Base-by-base conservation (phyloP, 164 flowering plant species). In the Cinnamomum chago region DNA sequence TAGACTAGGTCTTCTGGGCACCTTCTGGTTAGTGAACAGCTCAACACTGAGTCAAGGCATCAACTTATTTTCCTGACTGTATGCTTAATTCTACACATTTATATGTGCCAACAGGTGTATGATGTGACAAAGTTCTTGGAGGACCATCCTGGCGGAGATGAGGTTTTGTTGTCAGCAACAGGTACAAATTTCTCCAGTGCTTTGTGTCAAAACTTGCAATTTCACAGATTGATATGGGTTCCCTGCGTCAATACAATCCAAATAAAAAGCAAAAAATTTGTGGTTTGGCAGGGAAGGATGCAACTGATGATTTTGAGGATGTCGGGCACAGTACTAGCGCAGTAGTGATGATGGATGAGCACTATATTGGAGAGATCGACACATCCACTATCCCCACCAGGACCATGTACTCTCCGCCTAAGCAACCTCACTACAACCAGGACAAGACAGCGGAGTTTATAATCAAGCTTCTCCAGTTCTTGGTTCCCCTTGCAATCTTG, bases 221-320 rank as follows among this genome's bases (percentile, higher is more conserved):
- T 15, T 1, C 47, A 15, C 5, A 13, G 47, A 18, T 13, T 10
- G n/a, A 66, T 28, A 15, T 28, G 2, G 22, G 33, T 64, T 64
- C 1, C 28, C 67, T 64, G 25, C 28, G 2, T 64, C 28, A 4
- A 22, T 60, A 35, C 64, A 20, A n/a, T 64, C 14, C 67, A 64
- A 25, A 23, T 64, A 25, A 23, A 23, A 64, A 10, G 67, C 20
- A 18, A 60, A 20, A 25, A 20, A 0, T n/a, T 27, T 28, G 47
- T 71, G 73, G 66, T 65, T 75, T 80, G 71, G 69, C 85, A 89
- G 97, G 92, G 30, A 89, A 89, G 83, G 95, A 92, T 82, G 97
- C 97, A 62, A 90, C 95, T 2, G 89, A 86, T 81, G 97, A 92
- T 80, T 92, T 90, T 76, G 95, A 92, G 79, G 97, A 89, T 77